phyloP scores from a whole-genome alignment of 352 stramenopile species.

The Aphanomyces cochlioides region DNA sequence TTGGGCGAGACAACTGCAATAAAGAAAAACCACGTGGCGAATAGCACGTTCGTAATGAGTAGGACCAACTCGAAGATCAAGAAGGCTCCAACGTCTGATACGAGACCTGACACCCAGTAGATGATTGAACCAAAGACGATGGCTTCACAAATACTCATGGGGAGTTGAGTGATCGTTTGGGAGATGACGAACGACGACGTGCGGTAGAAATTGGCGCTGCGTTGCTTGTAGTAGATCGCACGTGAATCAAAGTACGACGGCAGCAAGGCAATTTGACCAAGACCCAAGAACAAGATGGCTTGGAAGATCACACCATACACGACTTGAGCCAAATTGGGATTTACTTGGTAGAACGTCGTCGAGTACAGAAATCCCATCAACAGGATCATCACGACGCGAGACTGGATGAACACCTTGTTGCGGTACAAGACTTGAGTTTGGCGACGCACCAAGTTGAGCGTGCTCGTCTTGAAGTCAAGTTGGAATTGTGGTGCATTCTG shows the following conservation, averaged over 20 bases:
- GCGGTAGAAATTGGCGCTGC: constrained; percentile 48
- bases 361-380: constrained; percentile 42
- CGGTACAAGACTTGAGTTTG: constrained; percentile 52
- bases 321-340: constrained; percentile 37
- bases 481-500: neutral
- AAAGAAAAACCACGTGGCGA: constrained; percentile 39
- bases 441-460: constrained; percentile 37
- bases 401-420: constrained; percentile 40
- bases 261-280: constrained; percentile 48
- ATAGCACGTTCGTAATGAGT: constrained; percentile 35
- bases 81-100: neutral
- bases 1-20: constrained; percentile 26
- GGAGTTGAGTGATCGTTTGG: constrained; percentile 1
- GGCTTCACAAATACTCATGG: constrained; percentile 40
- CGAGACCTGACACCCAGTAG: constrained; percentile 55
- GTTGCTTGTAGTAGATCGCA: constrained; percentile 51
- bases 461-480: constrained; percentile 22
- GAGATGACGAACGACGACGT: constrained; percentile 44
- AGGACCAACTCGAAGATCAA: constrained; percentile 2
- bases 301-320: constrained; percentile 70
- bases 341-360: constrained; percentile 42
- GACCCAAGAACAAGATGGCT: constrained; percentile 44
- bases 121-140: constrained; percentile 51
- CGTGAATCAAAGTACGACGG: constrained; percentile 45
- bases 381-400: constrained; percentile 38